phyloP scores from a whole-genome alignment of 2,329 filamentous ascomycete genomes.

The Pseudodiploospora longispora region DNA sequence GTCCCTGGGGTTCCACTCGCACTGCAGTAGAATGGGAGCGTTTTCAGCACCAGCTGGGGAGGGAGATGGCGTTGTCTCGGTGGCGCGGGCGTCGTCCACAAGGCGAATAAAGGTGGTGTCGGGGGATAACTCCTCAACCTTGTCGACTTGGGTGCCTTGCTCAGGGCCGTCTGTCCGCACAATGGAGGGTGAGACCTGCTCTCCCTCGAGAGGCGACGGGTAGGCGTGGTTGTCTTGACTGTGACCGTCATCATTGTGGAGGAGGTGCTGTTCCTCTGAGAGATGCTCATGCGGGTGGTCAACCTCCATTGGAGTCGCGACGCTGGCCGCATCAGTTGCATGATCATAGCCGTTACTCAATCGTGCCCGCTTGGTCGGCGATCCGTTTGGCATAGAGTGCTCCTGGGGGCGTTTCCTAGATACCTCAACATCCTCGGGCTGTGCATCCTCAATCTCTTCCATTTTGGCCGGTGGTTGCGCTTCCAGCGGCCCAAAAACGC shows the following conservation, averaged over 20 bases:
- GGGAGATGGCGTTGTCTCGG: conserved; percentile 28
- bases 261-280: conserved; percentile 24
- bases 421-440: conserved; percentile 31
- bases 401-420: conserved; percentile 44
- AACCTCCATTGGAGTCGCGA: conserved; percentile 20
- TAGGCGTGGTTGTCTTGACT: conserved; percentile 52
- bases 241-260: conserved; percentile 20
- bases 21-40: conserved; percentile 56
- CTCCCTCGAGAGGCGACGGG: conserved; percentile 54
- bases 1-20: conserved; percentile 60
- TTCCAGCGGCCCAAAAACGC: conserved; percentile 50
- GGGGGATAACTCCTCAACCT: conserved; percentile 51
- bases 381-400: conserved; percentile 43
- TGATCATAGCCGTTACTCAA: conserved; percentile 57
- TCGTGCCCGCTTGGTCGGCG: conserved; percentile 49
- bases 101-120: conserved; percentile 56
- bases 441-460: conserved; percentile 28
- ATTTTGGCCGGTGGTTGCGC: conserved; percentile 35
- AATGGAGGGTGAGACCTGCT: conserved; percentile 43
- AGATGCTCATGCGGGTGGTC: conserved; percentile 31
- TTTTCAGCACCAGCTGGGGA: conserved; percentile 37
- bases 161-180: conserved; percentile 54
- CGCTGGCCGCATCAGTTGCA: conserved; percentile 35
- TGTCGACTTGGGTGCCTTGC: conserved; percentile 56
- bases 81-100: conserved; percentile 31